phyloP scores from a whole-genome alignment of 306 rosid genomes.

The Medicago lupulina region DNA sequence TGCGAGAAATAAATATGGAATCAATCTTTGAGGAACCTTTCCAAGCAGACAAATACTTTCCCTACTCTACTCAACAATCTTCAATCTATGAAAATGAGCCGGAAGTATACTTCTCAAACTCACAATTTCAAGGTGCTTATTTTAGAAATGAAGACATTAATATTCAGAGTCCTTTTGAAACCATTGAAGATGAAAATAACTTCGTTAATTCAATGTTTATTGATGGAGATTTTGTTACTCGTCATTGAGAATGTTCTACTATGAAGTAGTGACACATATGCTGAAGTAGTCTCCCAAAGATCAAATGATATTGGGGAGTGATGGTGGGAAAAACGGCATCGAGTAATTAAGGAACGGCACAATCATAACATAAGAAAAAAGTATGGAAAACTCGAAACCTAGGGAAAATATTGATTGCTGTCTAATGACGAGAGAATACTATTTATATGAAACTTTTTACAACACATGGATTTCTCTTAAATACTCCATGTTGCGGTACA shows the following conservation, averaged over 20 bases:
- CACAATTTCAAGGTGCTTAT: neutral
- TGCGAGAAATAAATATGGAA: neutral
- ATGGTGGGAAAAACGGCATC: slow-evolving; percentile 12
- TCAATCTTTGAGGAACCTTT: neutral
- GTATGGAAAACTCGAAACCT: too few species aligned
- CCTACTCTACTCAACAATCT: neutral
- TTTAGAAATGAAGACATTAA: neutral
- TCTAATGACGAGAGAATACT: too few species aligned
- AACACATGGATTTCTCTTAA: neutral
- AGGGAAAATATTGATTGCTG: too few species aligned
- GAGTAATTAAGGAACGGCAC: neutral
- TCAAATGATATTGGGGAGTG: slow-evolving; percentile 34
- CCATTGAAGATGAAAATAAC: slow-evolving; percentile 29
- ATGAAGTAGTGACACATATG: slow-evolving; percentile 49
- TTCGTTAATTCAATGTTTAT: slow-evolving; percentile 6
- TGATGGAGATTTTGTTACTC: neutral
- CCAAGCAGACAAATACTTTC: neutral
- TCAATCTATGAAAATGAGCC: neutral
- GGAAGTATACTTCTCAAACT: neutral
- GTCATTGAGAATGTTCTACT: slow-evolving; percentile 31
- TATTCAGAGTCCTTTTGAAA: neutral
- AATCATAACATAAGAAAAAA: neutral
- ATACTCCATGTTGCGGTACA: too few species aligned
- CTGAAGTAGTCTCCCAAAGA: slow-evolving; percentile 38
- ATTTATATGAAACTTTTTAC: neutral